Conservation (phyloP, 371 early-diverging fungal species). For the Pancytospora philotis region DNA sequence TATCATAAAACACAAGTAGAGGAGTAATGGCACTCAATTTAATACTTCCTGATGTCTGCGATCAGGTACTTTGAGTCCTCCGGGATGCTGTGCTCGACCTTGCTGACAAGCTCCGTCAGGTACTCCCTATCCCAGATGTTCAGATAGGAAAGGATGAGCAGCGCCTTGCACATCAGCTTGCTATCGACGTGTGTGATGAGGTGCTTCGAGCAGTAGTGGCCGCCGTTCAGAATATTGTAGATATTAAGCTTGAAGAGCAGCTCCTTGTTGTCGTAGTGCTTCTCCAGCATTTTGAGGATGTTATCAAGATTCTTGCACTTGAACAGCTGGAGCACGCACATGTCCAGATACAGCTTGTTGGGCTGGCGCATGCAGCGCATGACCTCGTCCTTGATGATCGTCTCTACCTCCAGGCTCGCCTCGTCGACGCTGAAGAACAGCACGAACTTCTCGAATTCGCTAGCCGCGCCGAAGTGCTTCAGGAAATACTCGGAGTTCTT, state of each 20-base stretch:
- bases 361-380: not conserved
- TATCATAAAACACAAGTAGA: too few species aligned
- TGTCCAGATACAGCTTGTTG: conserved; percentile 37
- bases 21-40: not conserved
- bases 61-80: not conserved
- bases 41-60: not conserved
- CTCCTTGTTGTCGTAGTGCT: conserved; percentile 37
- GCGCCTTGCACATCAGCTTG: conserved; percentile 23
- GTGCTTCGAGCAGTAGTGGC: conserved; percentile 35
- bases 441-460: conserved; percentile 44
- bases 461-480: conserved; percentile 20
- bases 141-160: conserved; percentile 28
- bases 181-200: not conserved
- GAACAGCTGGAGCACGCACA: conserved; percentile 36
- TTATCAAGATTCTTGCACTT: conserved; percentile 43
- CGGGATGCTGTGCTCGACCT: not conserved
- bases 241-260: conserved; percentile 36
- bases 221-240: conserved; percentile 37
- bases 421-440: conserved; percentile 39
- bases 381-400: conserved; percentile 42
- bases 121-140: conserved; percentile 35
- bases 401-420: conserved; percentile 20
- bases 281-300: conserved; percentile 30
- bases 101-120: conserved; percentile 1
- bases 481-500: conserved; percentile 31